Base-by-base conservation (phyloP, 345 rosid species). In the Isatis tinctoria region DNA sequence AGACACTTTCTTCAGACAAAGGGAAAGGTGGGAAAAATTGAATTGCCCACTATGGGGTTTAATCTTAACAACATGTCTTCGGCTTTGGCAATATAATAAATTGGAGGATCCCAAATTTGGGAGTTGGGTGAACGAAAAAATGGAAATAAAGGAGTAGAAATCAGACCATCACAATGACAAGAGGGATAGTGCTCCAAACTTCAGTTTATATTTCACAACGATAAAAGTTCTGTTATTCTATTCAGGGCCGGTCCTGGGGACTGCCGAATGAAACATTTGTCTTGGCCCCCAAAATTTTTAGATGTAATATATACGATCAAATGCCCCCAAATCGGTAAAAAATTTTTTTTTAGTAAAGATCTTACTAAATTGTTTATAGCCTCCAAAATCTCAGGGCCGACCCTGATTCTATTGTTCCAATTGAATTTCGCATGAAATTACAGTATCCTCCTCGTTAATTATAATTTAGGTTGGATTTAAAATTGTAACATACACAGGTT, bases 1-100 rank as follows among this genome's bases (percentile, higher is more conserved):
- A 2, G 22, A 78, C 70, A 48, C 86, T 90, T 87, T 81, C 92
- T 90, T 87, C 83, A 60, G 60, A 58, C 77, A 84, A 87, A 87
- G 82, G 97, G 75, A 90, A 88, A 81, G 77, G 61, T 69, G 18
- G 66, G 74, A 39, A 32, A 72, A 72, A 79, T 52, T 72, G 58
- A 77, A 77, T 71, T 65, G 26, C 67, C 84, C 80, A 72, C 73
- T 51, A 43, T 72, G 53, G 72, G 73, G 76, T 41, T 63, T 33
- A 65, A 63, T 56, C 40, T 76, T 63, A 63, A 33, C 65, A 58
- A 52, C 22, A 64, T 70, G 41, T 53, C 72, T 73, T 66, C 41
- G 37, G 69, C 56, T 60, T 57, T 17, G 61, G 65, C 49, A 52
- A 62, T 67, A 74, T 43, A 68, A 74, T 43, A 72, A 73, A 82